A percentile compares a stretch with the other conserved stretches of the same genome.
phyloP scores from a whole-genome alignment of 2,329 filamentous ascomycete genomes.

The Fusarium odoratissimum region DNA sequence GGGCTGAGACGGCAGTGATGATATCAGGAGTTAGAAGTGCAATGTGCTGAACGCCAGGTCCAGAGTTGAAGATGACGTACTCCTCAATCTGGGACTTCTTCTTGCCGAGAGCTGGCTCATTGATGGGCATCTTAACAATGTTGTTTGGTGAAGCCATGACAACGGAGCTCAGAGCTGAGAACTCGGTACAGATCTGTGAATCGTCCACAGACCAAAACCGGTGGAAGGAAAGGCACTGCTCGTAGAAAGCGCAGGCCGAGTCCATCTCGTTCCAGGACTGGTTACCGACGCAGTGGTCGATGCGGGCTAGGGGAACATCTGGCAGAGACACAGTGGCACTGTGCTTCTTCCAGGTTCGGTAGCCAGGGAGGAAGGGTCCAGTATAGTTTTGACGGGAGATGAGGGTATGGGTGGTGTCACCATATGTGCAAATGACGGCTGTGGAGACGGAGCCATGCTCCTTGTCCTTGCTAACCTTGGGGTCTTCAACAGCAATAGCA shows the following conservation, averaged over 20 bases:
- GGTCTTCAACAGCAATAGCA: constrained; percentile 71
- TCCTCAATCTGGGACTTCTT: constrained; percentile 96
- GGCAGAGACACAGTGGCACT: constrained; percentile 64
- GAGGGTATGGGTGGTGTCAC: constrained; percentile 94
- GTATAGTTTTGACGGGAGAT: constrained; percentile 78
- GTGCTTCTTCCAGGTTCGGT: constrained; percentile 64
- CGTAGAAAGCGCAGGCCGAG: constrained; percentile 77
- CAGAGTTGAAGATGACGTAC: constrained; percentile 89
- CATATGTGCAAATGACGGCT: constrained; percentile 90
- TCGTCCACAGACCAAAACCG: constrained; percentile 98
- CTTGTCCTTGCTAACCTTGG: constrained; percentile 65
- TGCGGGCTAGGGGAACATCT: constrained; percentile 73
- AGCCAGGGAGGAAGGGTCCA: constrained; percentile 87
- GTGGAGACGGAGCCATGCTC: constrained; percentile 74
- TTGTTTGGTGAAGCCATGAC: constrained; percentile 91
- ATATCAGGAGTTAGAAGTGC: constrained; percentile 87
- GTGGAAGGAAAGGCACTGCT: constrained; percentile 90
- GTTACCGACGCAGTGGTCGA: constrained; percentile 98
- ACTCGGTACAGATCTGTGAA: constrained; percentile 91
- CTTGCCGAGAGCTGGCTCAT: constrained; percentile 91
- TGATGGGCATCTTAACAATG: constrained; percentile 97
- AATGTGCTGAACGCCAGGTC: constrained; percentile 92
- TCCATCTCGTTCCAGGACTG: constrained; percentile 94
- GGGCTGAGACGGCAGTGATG: constrained; percentile 77
- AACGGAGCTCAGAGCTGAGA: constrained; percentile 86